Evolutionary conservation across 2,329 filamentous ascomycete species (phyloP).

Genomic region (Monilinia polystroma): DNA sequence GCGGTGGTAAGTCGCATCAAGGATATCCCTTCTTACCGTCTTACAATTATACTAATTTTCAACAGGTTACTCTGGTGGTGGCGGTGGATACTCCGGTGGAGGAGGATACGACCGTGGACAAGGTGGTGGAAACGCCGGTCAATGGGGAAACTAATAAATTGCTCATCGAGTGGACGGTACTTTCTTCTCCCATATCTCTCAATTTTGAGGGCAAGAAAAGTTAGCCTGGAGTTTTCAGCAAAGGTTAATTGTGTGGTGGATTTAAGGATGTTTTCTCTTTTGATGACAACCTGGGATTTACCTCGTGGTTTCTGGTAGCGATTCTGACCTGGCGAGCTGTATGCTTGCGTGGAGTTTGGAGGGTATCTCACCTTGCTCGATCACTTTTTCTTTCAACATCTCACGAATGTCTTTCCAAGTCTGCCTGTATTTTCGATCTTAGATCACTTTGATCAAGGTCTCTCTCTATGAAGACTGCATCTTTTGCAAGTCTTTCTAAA

Average conservation of each 20-base stretch:
- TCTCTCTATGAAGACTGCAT: slow-evolving; percentile 34
- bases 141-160: slow-evolving; percentile 20
- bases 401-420: slow-evolving; percentile 31
- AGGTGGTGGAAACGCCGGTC: slow-evolving; percentile 21
- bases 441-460: slow-evolving; percentile 39
- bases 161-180: slow-evolving; percentile 6
- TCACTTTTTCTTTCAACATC: slow-evolving; percentile 33
- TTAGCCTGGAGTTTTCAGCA: slow-evolving; percentile 39
- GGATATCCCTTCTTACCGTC: neutral
- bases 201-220: slow-evolving; percentile 36
- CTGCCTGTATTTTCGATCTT: slow-evolving; percentile 33
- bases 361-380: slow-evolving; percentile 34
- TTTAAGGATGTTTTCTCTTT: slow-evolving; percentile 31
- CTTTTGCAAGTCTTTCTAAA: slow-evolving; percentile 33
- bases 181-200: slow-evolving; percentile 17
- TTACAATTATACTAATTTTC: neutral
- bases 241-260: slow-evolving; percentile 40
- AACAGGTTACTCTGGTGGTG: slow-evolving; percentile 16
- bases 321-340: slow-evolving; percentile 36
- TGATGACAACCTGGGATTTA: slow-evolving; percentile 32
- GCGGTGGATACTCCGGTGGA: slow-evolving; percentile 16
- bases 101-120: slow-evolving; percentile 15
- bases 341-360: slow-evolving; percentile 41
- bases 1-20: slow-evolving; percentile 20
- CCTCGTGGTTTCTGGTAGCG: slow-evolving; percentile 40